Conservation (phyloP, 331 rosid genomes). For the Telfairia occidentalis region DNA sequence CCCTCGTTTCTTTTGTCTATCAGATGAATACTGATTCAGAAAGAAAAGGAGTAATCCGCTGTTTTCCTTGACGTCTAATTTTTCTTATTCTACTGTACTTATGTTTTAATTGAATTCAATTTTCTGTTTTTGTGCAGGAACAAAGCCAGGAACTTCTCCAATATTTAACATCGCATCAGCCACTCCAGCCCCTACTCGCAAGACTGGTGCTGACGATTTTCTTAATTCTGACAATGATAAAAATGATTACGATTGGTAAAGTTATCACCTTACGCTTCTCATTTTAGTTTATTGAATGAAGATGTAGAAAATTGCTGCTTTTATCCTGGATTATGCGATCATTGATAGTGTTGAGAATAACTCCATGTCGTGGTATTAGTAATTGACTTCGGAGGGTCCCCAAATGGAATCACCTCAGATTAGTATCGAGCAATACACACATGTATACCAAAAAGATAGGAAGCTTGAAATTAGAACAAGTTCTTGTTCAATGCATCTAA, state of each 20-base stretch:
- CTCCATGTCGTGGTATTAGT: background rate
- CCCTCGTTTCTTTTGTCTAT: background rate
- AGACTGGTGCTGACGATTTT: constrained; percentile 77
- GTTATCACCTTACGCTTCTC: background rate
- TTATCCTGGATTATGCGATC: background rate
- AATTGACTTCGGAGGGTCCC: background rate
- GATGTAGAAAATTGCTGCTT: background rate
- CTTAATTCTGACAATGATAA: constrained; percentile 86
- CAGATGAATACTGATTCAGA: background rate
- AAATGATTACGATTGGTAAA: constrained; percentile 94
- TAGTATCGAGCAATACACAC: background rate
- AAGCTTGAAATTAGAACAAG: background rate
- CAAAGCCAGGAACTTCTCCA: constrained; percentile 50
- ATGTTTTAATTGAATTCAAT: background rate
- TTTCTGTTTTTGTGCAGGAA: constrained; percentile 33
- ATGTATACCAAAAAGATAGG: background rate
- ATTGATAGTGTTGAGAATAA: background rate
- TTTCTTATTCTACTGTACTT: background rate
- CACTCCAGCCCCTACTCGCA: constrained; percentile 52
- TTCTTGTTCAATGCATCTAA: background rate
- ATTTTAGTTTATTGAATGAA: background rate
- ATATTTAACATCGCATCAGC: constrained; percentile 55
- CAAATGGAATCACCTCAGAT: background rate
- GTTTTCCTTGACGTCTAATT: background rate
- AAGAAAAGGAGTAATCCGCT: background rate